Evolutionary conservation across 1,139 yeast genomes (phyloP).

Genomic region (Candida sanyaensis): DNA sequence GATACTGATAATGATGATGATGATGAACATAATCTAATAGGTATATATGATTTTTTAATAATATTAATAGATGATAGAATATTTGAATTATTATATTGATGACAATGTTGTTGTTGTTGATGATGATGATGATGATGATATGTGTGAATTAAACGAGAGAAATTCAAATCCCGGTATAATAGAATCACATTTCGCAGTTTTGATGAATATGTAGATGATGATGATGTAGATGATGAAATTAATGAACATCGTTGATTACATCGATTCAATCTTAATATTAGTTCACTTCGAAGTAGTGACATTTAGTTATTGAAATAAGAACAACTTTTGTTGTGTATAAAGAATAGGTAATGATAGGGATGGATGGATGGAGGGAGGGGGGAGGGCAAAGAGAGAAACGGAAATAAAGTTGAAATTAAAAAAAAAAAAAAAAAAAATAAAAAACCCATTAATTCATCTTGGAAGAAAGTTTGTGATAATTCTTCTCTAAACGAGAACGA

Average conservation of each 20-base stretch:
- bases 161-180: neutral
- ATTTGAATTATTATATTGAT: neutral
- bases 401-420: neutral
- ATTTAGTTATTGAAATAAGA: neutral
- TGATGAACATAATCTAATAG: neutral
- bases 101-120: too few relatives aligned
- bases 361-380: too few relatives aligned
- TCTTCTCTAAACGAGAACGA: neutral
- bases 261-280: neutral
- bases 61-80: neutral
- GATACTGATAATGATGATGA: too few relatives aligned
- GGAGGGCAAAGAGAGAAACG: neutral
- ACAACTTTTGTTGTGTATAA: too few relatives aligned
- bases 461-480: neutral
- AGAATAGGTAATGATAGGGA: too few relatives aligned
- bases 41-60: neutral
- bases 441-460: too few relatives aligned
- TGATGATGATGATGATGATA: neutral
- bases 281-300: slow-evolving; percentile 4
- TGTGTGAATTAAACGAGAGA: neutral
- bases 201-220: neutral
- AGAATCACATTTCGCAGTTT: neutral
- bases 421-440: too few relatives aligned
- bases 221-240: neutral
- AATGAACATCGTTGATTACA: neutral